Evolutionary conservation across 139 green algal species (phyloP).

Genomic region (Chlamydomonas incerta): DNA sequence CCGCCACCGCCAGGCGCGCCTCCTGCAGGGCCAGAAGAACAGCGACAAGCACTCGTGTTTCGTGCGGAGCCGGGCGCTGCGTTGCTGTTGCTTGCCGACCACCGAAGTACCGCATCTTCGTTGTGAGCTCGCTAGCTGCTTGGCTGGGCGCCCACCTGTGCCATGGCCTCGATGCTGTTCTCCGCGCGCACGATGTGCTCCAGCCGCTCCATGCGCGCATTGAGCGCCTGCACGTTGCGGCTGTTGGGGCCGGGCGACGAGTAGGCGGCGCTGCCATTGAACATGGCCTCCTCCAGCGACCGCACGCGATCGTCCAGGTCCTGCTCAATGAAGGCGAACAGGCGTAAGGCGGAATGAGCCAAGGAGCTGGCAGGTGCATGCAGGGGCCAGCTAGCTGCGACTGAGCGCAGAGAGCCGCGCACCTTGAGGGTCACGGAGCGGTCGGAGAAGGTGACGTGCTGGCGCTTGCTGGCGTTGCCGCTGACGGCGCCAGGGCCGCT

Average conservation of each 20-base stretch:
- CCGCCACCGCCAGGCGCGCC: conserved; percentile 22
- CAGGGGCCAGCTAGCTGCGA: no score
- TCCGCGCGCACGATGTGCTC: conserved; percentile 36
- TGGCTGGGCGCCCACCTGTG: neutral
- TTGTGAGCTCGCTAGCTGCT: no score
- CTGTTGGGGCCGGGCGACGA: neutral
- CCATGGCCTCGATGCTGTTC: conserved; percentile 43
- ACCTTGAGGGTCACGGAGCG: no score
- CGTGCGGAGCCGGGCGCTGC: no score
- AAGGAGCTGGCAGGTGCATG: no score
- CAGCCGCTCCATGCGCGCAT: conserved; percentile 21
- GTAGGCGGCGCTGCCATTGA: neutral
- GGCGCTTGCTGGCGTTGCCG: no score
- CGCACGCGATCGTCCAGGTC: conserved; percentile 21
- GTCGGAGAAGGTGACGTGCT: no score
- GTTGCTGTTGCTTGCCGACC: no score
- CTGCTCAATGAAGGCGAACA: neutral
- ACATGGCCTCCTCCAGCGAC: conserved; percentile 22
- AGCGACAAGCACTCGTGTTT: no score
- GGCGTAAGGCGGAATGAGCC: no score
- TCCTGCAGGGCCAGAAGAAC: conserved; percentile 22
- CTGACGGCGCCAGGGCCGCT: neutral
- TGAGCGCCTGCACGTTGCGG: neutral
- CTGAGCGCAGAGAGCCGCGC: no score
- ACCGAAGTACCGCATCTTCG: no score